Evolutionary conservation across 768 basidiomycete genomes (phyloP), one percentile per base, ranked within the genome.

Genomic region (Sistotremastrum suecicum): DNA sequence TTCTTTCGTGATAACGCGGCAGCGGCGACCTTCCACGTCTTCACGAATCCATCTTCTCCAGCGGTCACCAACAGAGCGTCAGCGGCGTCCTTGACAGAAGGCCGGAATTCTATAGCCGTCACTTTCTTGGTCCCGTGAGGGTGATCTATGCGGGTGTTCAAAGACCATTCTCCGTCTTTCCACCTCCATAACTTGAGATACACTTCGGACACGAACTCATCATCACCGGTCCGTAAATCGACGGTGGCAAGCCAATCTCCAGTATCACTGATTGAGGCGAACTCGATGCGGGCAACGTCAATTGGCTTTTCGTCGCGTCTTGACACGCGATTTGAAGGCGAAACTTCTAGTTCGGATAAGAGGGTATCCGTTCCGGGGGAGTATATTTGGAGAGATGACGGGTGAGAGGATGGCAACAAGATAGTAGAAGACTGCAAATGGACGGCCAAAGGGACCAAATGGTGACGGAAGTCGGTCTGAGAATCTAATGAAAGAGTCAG

Each of bases 101-200:
- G 79, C 45, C 75, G 78, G 66, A 97, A 98, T 7, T 71, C 64
- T 39, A 89, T 55, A 2, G 74, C 71, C 7, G 76, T 75, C 32
- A 95, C 68, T 47, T 66, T 69, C 37, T 66, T 61, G 34, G 65
- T 56, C 31, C 83, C 85, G 61, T 98, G 95, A 5, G 94, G 91
- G 31, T 76, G 72, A 58, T 94, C 87, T 49, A 95, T 75, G 43
- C 90, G 78, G 9, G 91, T 92, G 60, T 90, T 91, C 55, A 98
- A 71, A 56, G 65, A 66, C 80, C 80, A 87, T 41, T 63, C 70
- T 41, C 68, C 66, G 47, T 68, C 63, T 51, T 72, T 77, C 87
- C 90, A 94, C 46, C 65, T 66, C 94, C 95, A 99, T 34, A 97
- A 63, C 65, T 98, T 98, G 46, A 99, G 70, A 58, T 82, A 82